A percentile compares a stretch with the other conserved stretches of the same genome.
Evolutionary conservation across 441 rosid genomes (phyloP).

Genomic region (Mallotus japonicus): DNA sequence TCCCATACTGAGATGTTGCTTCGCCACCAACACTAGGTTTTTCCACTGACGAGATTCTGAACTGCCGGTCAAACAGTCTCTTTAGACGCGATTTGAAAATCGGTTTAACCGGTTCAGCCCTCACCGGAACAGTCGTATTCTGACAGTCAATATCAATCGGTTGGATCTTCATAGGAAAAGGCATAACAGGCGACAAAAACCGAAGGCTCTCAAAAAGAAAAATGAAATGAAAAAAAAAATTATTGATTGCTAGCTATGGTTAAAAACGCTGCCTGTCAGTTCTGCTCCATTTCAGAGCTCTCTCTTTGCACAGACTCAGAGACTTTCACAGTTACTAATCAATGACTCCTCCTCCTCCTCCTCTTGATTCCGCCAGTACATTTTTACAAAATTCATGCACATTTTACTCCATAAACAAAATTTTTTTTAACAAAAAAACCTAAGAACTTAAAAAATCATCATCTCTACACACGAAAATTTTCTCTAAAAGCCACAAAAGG

Average conservation of each 20-base stretch:
- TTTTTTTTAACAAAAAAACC: background rate
- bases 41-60: conserved; percentile 52
- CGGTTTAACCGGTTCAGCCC: conserved; percentile 59
- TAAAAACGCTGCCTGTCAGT: background rate
- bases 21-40: conserved; percentile 39
- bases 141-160: conserved; percentile 67
- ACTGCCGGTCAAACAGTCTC: conserved; percentile 81
- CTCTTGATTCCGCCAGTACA: conserved; percentile 6
- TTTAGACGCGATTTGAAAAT: conserved; percentile 77
- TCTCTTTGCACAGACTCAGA: conserved; percentile 18
- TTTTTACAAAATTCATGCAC: background rate
- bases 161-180: conserved; percentile 77
- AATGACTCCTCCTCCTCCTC: conserved; percentile 16
- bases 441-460: background rate
- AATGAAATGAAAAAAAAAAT: background rate
- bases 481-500: too few species aligned
- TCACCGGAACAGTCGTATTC: conserved; percentile 29
- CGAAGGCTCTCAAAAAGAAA: conserved; percentile 5
- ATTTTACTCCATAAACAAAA: background rate
- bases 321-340: conserved; percentile 13
- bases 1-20: conserved; percentile 37
- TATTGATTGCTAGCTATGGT: conserved; percentile 2
- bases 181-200: conserved; percentile 26
- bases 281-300: conserved; percentile 20
- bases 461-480: too few species aligned